These are phyloP conservation scores for Kodamaea sp. DNA, from an alignment of 1,139 yeast genomes.

Conservation along the genomic window DNA sequence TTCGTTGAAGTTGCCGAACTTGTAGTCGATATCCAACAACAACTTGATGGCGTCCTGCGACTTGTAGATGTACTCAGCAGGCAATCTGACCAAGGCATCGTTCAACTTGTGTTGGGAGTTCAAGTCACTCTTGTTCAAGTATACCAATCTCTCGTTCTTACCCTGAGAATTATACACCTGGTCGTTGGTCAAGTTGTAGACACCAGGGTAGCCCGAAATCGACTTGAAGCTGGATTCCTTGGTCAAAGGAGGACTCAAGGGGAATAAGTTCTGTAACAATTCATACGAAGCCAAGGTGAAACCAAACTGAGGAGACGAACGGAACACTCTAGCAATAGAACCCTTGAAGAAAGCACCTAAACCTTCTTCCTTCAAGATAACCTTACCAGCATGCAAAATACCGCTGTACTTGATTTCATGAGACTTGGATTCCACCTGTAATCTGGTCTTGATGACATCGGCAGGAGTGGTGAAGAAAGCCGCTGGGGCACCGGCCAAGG, in stretches of 20 bases:
- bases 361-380: slow-evolving; percentile 79
- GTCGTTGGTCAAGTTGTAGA: slow-evolving; percentile 48
- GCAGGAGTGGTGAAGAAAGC: slow-evolving; percentile 96
- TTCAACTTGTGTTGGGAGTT: slow-evolving; percentile 19
- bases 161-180: slow-evolving; percentile 42
- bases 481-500: slow-evolving; percentile 97
- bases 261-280: slow-evolving; percentile 56
- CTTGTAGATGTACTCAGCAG: slow-evolving; percentile 56
- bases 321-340: slow-evolving; percentile 88
- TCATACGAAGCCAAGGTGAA: slow-evolving; percentile 97
- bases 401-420: slow-evolving; percentile 81
- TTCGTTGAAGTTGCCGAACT: slow-evolving; percentile 58
- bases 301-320: slow-evolving; percentile 98
- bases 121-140: slow-evolving; percentile 32
- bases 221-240: slow-evolving; percentile 48
- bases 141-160: slow-evolving; percentile 38
- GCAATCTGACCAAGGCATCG: slow-evolving; percentile 44
- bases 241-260: slow-evolving; percentile 49
- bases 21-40: slow-evolving; percentile 63
- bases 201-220: slow-evolving; percentile 49
- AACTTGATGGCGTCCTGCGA: slow-evolving; percentile 63
- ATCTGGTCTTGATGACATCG: slow-evolving; percentile 93
- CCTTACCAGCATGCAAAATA: slow-evolving; percentile 71
- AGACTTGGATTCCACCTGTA: slow-evolving; percentile 79
- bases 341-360: slow-evolving; percentile 88